These are phyloP conservation scores for Tetragonia tetragonoides DNA, from an alignment of 148 eudicot genomes.

Conservation along the genomic window DNA sequence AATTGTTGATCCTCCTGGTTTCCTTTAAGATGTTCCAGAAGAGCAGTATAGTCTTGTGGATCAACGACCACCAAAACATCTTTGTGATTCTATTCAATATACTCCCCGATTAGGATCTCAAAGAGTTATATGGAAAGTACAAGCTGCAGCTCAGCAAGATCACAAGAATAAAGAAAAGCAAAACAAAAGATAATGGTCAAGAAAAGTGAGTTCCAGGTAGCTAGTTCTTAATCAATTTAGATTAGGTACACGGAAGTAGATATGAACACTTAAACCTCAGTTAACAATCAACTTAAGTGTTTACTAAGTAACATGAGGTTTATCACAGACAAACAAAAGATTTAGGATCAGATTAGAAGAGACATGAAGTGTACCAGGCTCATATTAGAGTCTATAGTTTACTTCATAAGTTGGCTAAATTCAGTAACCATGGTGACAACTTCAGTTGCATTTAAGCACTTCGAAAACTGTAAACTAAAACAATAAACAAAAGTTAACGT, in stretches of 20 bases:
- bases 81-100: slow-evolving; percentile 70
- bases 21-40: slow-evolving; percentile 59
- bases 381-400: neutral
- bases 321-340: too few relatives aligned
- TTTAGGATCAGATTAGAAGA: neutral
- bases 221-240: neutral
- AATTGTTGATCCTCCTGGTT: slow-evolving; percentile 56
- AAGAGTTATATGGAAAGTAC: neutral
- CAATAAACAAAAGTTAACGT: too few relatives aligned
- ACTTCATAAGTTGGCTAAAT: neutral
- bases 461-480: too few relatives aligned
- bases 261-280: neutral
- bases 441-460: too few relatives aligned
- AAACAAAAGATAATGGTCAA: neutral
- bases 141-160: neutral
- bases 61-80: slow-evolving; percentile 96
- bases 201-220: neutral
- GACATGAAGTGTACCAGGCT: neutral
- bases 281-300: neutral
- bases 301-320: neutral
- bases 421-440: neutral
- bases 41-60: slow-evolving; percentile 71
- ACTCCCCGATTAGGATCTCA: neutral
- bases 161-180: neutral
- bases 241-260: too few relatives aligned